A percentile compares a stretch with the other conserved stretches of the same genome.
phyloP scores from a whole-genome alignment of 805 yeast species.

The Wickerhamomyces ciferrii region DNA sequence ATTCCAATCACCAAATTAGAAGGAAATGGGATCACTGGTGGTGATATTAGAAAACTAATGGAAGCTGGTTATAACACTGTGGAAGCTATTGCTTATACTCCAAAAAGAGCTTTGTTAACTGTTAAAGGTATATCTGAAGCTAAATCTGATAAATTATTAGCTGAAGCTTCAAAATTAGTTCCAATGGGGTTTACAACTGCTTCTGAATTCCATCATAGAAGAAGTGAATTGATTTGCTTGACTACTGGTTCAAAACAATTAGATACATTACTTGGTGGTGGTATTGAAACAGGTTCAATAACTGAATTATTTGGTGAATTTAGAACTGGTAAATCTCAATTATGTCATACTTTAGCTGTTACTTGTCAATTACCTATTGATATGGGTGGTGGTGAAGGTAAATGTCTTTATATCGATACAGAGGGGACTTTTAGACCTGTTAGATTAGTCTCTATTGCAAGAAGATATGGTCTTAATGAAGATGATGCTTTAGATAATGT shows the following conservation, averaged over 20 bases:
- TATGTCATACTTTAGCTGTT: constrained; percentile 94
- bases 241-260: constrained; percentile 95
- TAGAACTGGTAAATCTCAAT: constrained; percentile 95
- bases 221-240: constrained; percentile 85
- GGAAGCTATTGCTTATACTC: constrained; percentile 90
- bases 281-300: constrained; percentile 94
- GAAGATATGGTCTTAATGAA: constrained; percentile 85
- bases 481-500: constrained; percentile 95
- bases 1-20: constrained; percentile 46
- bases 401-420: constrained; percentile 92
- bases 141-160: constrained; percentile 80
- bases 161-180: constrained; percentile 80
- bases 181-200: constrained; percentile 98
- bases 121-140: constrained; percentile 95
- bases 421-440: constrained; percentile 97
- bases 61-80: constrained; percentile 87
- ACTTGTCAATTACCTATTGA: constrained; percentile 95
- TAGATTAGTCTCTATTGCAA: constrained; percentile 83
- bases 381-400: constrained; percentile 98
- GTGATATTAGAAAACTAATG: constrained; percentile 74
- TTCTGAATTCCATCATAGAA: constrained; percentile 83
- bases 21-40: constrained; percentile 80
- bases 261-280: constrained; percentile 93
- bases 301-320: constrained; percentile 97
- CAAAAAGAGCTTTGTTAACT: constrained; percentile 67